Evolutionary conservation across 1,139 yeast genomes (phyloP), one percentile per base, ranked within the genome.

Genomic region (Keqinozyma sinolaborantium): DNA sequence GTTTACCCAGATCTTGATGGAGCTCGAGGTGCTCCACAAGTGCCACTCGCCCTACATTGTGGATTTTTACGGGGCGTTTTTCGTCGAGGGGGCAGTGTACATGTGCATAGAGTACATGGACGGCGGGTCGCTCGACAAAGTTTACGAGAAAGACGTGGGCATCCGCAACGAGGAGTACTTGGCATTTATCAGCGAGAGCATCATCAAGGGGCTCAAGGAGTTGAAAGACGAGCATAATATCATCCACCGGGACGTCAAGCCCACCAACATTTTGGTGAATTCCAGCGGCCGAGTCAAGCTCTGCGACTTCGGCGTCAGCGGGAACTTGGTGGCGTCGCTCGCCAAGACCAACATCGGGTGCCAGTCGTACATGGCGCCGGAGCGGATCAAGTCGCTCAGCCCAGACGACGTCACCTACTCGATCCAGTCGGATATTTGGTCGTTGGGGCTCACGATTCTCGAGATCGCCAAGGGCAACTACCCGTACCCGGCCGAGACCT

Each of bases 41-140:
- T 90, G 97, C 62, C 77, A 75, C 41, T 82, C 95, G 6, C 95
- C 95, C 2, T 87, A 77, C 55, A 88, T 92, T 53, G 96, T 92
- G 31, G 97, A 90, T 51, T 92, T 92, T 48, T 92, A 85, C 53
- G 97, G 98, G 24, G 98, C 97, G 0, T 92, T 92, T 50, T 92
- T 92, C 52, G 90, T 86, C 25, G 98, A 92, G 60, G 97, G 97
- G 28, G 96, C 97, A 0, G 98, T 92, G 26, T 92, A 90, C 62
- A 88, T 94, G 85, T 92, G 98, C 60, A 92, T 92, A 76, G 99
- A 92, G 61, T 86, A 81, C 58, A 92, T 92, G 99, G 95, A 90
- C 58, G 97, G 97, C 31, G 97, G 97, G 0, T 87, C 96, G 0
- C 64, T 94, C 36, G 97, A 92, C 57, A 86, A 83, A 51, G 71